Conservation (phyloP, 768 basidiomycete genomes). For the Gelatoporia subvermispora region DNA sequence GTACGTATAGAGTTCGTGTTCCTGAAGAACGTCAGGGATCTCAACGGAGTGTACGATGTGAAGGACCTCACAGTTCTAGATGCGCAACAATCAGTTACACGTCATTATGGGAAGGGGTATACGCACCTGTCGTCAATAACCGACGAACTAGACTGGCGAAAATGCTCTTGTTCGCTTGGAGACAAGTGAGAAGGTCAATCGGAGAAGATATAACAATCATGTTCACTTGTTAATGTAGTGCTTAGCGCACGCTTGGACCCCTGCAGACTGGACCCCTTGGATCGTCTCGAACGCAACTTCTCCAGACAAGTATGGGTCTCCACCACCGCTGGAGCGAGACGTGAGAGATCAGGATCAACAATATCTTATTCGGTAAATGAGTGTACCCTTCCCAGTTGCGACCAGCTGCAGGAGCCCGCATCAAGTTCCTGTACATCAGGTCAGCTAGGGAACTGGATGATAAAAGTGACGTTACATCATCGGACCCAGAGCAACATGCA, state of each 20-base stretch:
- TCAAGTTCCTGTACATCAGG: slow-evolving; percentile 8
- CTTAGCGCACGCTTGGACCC: slow-evolving; percentile 84
- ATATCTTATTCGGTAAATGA: too few species aligned
- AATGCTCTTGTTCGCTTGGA: slow-evolving; percentile 54
- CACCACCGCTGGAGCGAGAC: slow-evolving; percentile 36
- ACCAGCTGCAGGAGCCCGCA: slow-evolving; percentile 50
- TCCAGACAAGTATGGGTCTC: slow-evolving; percentile 80
- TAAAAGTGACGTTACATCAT: slow-evolving; percentile 70
- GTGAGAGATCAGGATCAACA: too few species aligned
- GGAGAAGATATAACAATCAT: neutral
- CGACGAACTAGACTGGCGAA: slow-evolving; percentile 47
- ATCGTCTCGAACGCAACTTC: slow-evolving; percentile 76
- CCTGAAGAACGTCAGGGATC: slow-evolving; percentile 15
- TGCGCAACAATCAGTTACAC: neutral
- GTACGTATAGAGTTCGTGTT: slow-evolving; percentile 68
- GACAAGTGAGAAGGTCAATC: neutral
- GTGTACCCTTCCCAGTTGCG: slow-evolving; percentile 87
- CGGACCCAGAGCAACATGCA: slow-evolving; percentile 69
- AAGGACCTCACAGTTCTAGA: slow-evolving; percentile 6
- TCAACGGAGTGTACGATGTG: neutral
- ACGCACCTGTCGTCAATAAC: slow-evolving; percentile 60
- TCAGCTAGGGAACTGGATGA: neutral
- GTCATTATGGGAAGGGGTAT: neutral
- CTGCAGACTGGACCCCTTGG: slow-evolving; percentile 69
- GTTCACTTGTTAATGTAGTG: slow-evolving; percentile 48